These are phyloP conservation scores for Casuarina cunninghamiana DNA, from an alignment of 306 rosid genomes.

Conservation along the genomic window DNA sequence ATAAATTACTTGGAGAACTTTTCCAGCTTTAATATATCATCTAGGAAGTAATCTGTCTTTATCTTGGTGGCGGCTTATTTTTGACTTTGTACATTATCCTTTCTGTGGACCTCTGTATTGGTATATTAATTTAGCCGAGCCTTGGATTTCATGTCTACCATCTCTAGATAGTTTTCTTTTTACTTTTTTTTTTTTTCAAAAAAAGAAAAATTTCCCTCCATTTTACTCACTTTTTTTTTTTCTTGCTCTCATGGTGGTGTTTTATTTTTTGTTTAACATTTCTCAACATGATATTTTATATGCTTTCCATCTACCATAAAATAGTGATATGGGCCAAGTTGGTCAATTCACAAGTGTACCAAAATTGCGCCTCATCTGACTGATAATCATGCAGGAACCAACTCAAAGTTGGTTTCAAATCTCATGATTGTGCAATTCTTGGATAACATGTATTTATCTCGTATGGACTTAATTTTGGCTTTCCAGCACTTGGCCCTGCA, in stretches of 20 bases:
- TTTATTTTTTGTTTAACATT: not conserved
- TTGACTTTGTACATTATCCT: conserved; percentile 38
- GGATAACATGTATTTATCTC: not conserved
- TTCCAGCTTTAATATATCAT: conserved; percentile 18
- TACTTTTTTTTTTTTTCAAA: conserved; percentile 11
- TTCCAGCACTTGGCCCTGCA: not conserved
- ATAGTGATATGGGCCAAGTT: conserved; percentile 10
- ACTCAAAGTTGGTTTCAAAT: conserved; percentile 6
- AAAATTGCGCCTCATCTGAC: not conserved
- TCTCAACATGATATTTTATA: not conserved
- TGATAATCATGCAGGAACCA: conserved; percentile 3
- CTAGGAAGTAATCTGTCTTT: conserved; percentile 30
- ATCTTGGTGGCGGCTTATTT: conserved; percentile 34
- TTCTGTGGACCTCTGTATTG: conserved; percentile 27
- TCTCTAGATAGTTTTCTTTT: conserved; percentile 33
- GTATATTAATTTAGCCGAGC: conserved; percentile 26
- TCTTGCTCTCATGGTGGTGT: conserved; percentile 4
- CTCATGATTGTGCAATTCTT: not conserved
- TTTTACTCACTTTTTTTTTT: not conserved
- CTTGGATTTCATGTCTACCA: conserved; percentile 46
- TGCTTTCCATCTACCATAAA: not conserved
- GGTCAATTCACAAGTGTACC: conserved; percentile 17
- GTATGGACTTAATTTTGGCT: not conserved
- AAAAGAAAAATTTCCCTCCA: not conserved
- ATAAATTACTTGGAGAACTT: conserved; percentile 21